These are phyloP conservation scores for Trypanosoma theileri DNA, from an alignment of 208 protist genomes.

Conservation along the genomic window DNA sequence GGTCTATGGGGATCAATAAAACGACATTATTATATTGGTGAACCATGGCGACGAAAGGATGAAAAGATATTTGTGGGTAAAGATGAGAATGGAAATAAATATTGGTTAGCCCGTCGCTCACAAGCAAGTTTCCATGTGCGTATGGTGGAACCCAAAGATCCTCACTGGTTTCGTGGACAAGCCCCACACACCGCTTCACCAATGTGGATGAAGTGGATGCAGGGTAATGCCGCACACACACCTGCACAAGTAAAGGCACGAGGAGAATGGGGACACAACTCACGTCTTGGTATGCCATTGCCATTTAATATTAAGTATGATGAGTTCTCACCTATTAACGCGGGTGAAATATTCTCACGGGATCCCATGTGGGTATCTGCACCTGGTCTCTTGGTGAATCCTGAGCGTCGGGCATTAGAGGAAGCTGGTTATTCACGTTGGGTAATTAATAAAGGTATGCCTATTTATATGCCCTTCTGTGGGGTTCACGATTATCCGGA, in stretches of 20 bases:
- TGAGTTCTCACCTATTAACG: conserved; percentile 69
- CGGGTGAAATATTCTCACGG: conserved; percentile 59
- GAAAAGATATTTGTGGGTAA: conserved; percentile 92
- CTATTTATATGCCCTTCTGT: conserved; percentile 86
- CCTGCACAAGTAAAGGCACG: conserved; percentile 84
- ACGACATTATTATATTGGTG: conserved; percentile 85
- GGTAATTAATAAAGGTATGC: conserved; percentile 82
- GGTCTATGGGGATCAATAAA: conserved; percentile 72
- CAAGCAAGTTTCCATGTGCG: conserved; percentile 53
- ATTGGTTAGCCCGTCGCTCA: conserved; percentile 68
- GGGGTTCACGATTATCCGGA: conserved; percentile 87
- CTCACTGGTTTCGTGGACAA: conserved; percentile 88
- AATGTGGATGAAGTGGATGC: conserved; percentile 87
- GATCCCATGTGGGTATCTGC: conserved; percentile 85
- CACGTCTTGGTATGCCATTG: conserved; percentile 69
- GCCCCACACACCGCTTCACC: conserved; percentile 57
- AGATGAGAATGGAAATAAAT: conserved; percentile 92
- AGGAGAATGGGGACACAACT: conserved; percentile 88
- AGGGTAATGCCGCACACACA: conserved; percentile 79
- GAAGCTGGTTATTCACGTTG: conserved; percentile 88
- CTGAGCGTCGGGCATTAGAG: conserved; percentile 68
- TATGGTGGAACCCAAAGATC: conserved; percentile 78
- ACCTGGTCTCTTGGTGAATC: conserved; percentile 73
- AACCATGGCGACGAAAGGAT: conserved; percentile 85
- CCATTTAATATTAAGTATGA: conserved; percentile 89